These are phyloP conservation scores for Skeletonema tropicum DNA, from an alignment of 108 stramenopile species.

Conservation along the genomic window DNA sequence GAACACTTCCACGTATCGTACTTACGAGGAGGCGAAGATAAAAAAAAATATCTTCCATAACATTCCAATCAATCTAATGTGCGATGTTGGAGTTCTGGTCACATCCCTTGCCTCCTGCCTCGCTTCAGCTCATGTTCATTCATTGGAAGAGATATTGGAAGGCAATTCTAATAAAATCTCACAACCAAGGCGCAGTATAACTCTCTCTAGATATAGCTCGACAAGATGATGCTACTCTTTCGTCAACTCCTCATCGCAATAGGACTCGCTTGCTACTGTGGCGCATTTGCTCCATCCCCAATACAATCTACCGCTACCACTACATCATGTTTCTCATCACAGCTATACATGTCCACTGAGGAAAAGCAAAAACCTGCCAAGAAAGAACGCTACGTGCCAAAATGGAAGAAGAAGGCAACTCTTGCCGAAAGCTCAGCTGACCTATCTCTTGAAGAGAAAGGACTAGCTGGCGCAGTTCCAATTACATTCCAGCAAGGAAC, in stretches of 20 bases:
- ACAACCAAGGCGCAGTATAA: not conserved
- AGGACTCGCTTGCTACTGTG: constrained; percentile 4
- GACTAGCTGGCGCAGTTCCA: constrained; percentile 69
- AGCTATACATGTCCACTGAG: constrained; percentile 26
- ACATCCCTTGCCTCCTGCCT: too few relatives aligned
- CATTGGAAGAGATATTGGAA: too few relatives aligned
- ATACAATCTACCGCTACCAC: not conserved
- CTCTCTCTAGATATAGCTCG: not conserved
- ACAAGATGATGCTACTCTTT: not conserved
- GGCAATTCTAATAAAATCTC: too few relatives aligned
- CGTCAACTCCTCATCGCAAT: not conserved
- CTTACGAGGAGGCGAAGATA: not conserved
- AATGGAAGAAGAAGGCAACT: constrained; percentile 87
- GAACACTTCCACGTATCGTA: not conserved
- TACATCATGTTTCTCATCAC: not conserved
- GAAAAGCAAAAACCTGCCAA: constrained; percentile 31
- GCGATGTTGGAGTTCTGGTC: too few relatives aligned
- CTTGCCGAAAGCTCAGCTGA: constrained; percentile 60
- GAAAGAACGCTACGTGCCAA: constrained; percentile 67
- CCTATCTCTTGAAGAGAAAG: constrained; percentile 58
- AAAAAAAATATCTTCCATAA: too few relatives aligned
- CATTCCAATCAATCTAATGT: too few relatives aligned
- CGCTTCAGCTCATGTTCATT: too few relatives aligned
- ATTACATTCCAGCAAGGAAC: constrained; percentile 85
- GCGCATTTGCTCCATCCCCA: constrained; percentile 16